Percentiles rank a stretch among this genome's conserved stretches.
Conservation (phyloP, 2,329 filamentous ascomycete genomes). For the Piedraia hortae region DNA sequence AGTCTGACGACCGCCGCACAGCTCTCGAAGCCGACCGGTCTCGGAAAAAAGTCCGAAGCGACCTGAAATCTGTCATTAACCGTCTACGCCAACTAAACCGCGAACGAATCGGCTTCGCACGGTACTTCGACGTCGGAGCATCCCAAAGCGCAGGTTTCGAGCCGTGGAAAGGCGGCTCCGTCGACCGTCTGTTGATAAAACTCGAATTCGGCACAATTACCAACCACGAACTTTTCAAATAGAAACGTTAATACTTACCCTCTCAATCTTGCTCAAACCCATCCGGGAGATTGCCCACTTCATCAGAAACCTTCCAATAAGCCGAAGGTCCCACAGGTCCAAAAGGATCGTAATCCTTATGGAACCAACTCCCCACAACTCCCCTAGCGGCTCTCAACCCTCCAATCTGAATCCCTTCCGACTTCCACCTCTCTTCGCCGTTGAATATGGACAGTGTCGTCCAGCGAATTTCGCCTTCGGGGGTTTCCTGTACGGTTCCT, state of each 20-base stretch:
- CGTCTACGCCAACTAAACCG: constrained; percentile 33
- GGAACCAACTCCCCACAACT: constrained; percentile 52
- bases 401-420: constrained; percentile 48
- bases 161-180: constrained; percentile 45
- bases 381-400: constrained; percentile 36
- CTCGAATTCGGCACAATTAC: constrained; percentile 31
- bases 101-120: constrained; percentile 13
- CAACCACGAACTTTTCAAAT: too few relatives aligned
- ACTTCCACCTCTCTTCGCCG: constrained; percentile 44
- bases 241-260: too few relatives aligned
- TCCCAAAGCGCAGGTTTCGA: constrained; percentile 24
- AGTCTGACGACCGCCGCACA: constrained; percentile 24
- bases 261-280: too few relatives aligned
- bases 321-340: constrained; percentile 49
- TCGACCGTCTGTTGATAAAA: constrained; percentile 77
- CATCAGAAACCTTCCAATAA: constrained; percentile 47
- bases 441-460: constrained; percentile 37
- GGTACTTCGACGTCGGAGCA: constrained; percentile 6
- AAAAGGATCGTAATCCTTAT: constrained; percentile 40
- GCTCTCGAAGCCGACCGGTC: constrained; percentile 35
- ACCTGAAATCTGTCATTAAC: constrained; percentile 33
- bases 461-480: constrained; percentile 47
- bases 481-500: constrained; percentile 36
- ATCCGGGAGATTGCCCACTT: too few relatives aligned
- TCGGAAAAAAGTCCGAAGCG: constrained; percentile 34